Evolutionary conservation across 2,329 filamentous ascomycete genomes (phyloP).

Genomic region (Aureobasidium zeae): DNA sequence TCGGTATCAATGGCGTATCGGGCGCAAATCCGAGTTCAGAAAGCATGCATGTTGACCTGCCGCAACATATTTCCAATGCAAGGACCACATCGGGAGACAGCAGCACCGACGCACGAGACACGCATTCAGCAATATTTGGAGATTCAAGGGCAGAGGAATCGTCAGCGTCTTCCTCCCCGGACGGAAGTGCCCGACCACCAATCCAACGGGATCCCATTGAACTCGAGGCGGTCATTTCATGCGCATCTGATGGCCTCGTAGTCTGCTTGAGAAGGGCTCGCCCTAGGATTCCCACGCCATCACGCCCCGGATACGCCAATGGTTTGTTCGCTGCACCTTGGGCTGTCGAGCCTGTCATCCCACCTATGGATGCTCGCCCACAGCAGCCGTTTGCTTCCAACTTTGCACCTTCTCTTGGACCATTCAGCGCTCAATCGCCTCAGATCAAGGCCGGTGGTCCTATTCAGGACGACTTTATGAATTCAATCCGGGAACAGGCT

Average conservation of each 20-base stretch:
- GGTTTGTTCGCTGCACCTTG: conserved; percentile 74
- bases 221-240: conserved; percentile 83
- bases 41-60: conserved; percentile 21
- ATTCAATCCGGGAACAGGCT: conserved; percentile 70
- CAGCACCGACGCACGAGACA: conserved; percentile 34
- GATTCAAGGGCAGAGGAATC: conserved; percentile 30
- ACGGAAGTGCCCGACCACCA: not conserved
- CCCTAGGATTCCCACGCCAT: conserved; percentile 53
- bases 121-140: conserved; percentile 38
- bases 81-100: conserved; percentile 38
- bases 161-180: conserved; percentile 24
- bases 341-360: conserved; percentile 56
- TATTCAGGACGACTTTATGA: conserved; percentile 56
- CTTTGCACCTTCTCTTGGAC: conserved; percentile 32
- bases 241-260: conserved; percentile 78
- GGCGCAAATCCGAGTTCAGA: conserved; percentile 29
- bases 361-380: conserved; percentile 30
- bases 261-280: conserved; percentile 69
- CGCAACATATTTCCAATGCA: conserved; percentile 22
- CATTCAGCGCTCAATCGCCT: conserved; percentile 23
- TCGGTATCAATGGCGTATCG: conserved; percentile 24
- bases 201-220: conserved; percentile 46
- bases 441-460: conserved; percentile 40
- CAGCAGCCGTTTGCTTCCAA: conserved; percentile 23
- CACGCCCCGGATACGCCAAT: conserved; percentile 41